phyloP scores from a whole-genome alignment of 2,329 filamentous ascomycete species.

The Cercospora berteroae region DNA sequence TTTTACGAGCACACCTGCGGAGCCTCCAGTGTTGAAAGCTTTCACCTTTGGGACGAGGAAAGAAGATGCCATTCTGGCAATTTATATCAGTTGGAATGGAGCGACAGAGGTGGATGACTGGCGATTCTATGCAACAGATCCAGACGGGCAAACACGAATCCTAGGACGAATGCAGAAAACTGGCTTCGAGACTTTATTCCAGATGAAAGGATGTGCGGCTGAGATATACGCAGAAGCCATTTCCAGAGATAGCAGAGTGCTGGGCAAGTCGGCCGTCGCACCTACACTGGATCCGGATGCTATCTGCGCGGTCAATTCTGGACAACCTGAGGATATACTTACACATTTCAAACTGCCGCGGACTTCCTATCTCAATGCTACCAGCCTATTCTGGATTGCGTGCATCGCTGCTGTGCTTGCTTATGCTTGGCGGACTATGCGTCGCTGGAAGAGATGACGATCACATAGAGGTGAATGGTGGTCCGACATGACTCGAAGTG shows the following conservation, averaged over 20 bases:
- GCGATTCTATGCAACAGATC: constrained; percentile 32
- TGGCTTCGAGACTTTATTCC: constrained; percentile 21
- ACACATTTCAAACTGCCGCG: neutral
- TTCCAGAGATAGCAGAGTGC: constrained; percentile 15
- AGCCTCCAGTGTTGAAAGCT: constrained; percentile 33
- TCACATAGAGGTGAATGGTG: neutral
- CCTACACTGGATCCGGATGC: neutral
- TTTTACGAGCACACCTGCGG: constrained; percentile 34
- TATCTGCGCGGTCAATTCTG: neutral
- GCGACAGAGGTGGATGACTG: constrained; percentile 41
- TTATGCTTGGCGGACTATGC: neutral
- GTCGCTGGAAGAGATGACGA: neutral
- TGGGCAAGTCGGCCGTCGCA: constrained; percentile 7
- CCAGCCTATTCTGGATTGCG: neutral
- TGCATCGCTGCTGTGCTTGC: neutral
- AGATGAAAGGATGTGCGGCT: constrained; percentile 21
- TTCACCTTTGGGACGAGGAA: constrained; percentile 33
- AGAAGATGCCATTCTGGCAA: constrained; percentile 17
- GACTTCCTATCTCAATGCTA: neutral
- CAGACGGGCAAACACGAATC: neutral
- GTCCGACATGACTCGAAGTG: neutral
- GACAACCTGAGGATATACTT: neutral
- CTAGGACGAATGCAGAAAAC: constrained; percentile 2
- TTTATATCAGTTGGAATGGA: constrained; percentile 40
- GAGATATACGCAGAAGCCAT: constrained; percentile 23